phyloP scores from a whole-genome alignment of 2,329 filamentous ascomycete genomes.

The Monilinia fructigena region DNA sequence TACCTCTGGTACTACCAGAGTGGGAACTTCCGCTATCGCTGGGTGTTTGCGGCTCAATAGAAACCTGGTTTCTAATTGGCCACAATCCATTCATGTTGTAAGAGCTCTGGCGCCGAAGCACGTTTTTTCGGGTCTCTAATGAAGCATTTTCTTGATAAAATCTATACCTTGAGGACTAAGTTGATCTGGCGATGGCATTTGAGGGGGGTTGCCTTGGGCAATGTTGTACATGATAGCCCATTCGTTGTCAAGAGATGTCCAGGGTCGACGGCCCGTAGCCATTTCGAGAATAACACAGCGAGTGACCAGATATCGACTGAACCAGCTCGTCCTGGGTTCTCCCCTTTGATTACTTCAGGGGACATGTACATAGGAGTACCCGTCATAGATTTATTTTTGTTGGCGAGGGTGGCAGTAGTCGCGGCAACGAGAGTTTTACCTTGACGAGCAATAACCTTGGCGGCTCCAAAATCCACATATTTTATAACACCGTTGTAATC shows the following conservation, averaged over 20 bases:
- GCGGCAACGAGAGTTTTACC: constrained; percentile 73
- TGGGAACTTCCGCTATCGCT: constrained; percentile 48
- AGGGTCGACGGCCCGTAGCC: constrained; percentile 90
- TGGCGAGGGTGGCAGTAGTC: constrained; percentile 52
- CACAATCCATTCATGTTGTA: constrained; percentile 91
- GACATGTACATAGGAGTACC: constrained; percentile 99
- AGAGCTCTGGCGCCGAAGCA: constrained; percentile 78
- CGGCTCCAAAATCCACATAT: constrained; percentile 97
- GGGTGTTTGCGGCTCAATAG: constrained; percentile 61
- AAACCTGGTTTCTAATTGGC: constrained; percentile 61
- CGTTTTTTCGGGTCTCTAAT: constrained; percentile 76
- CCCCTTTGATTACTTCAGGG: constrained; percentile 93
- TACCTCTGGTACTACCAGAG: constrained; percentile 33
- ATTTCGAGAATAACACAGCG: constrained; percentile 95
- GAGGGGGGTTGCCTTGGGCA: constrained; percentile 89
- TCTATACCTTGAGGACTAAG: constrained; percentile 82
- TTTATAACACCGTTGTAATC: constrained; percentile 99
- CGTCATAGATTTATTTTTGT: constrained; percentile 86
- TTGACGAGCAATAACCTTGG: constrained; percentile 93
- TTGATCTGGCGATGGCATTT: constrained; percentile 78
- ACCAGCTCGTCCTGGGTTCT: constrained; percentile 74
- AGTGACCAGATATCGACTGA: constrained; percentile 95
- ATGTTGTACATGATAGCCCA: constrained; percentile 99
- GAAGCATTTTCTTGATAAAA: constrained; percentile 85
- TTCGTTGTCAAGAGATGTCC: constrained; percentile 95